A percentile compares a stretch with the other conserved stretches of the same genome.
These are phyloP conservation scores for Paramyrothecium roridum DNA, from an alignment of 2,329 filamentous ascomycete genomes.

Conservation along the genomic window DNA sequence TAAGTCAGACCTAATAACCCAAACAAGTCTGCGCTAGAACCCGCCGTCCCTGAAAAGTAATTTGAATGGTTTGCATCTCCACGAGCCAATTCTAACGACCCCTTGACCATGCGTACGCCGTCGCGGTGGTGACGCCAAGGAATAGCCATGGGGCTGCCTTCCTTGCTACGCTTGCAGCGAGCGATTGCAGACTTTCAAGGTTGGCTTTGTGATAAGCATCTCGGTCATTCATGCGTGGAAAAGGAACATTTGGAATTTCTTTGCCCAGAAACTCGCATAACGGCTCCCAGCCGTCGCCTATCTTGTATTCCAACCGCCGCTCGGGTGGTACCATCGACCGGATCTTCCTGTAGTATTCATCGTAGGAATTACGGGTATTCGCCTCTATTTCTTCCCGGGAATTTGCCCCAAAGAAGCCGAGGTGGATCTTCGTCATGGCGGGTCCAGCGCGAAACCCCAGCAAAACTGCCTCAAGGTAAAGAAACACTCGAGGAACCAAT, in stretches of 20 bases:
- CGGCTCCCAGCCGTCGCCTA: constrained; percentile 37
- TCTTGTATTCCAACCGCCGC: constrained; percentile 33
- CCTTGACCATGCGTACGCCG: too few relatives aligned
- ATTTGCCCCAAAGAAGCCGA: neutral
- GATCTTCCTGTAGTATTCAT: constrained; percentile 31
- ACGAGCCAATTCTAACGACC: too few relatives aligned
- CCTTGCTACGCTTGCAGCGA: too few relatives aligned
- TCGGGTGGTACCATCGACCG: constrained; percentile 27
- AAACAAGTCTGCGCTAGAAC: too few relatives aligned
- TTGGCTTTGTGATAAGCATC: neutral
- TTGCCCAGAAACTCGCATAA: constrained; percentile 33
- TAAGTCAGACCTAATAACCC: too few relatives aligned
- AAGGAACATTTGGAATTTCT: constrained; percentile 10
- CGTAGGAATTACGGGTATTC: constrained; percentile 14
- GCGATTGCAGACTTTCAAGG: too few relatives aligned
- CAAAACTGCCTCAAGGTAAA: constrained; percentile 25
- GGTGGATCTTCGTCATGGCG: neutral
- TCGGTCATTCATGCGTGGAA: constrained; percentile 14
- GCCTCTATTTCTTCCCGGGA: neutral
- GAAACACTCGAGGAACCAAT: constrained; percentile 20
- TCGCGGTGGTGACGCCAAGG: too few relatives aligned
- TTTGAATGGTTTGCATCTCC: too few relatives aligned
- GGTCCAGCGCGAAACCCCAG: constrained; percentile 14
- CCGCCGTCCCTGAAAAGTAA: too few relatives aligned
- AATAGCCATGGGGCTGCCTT: too few relatives aligned